These are phyloP conservation scores for Ceratopteris richardii DNA, from an alignment of 75 land plant genomes.

Conservation along the genomic window DNA sequence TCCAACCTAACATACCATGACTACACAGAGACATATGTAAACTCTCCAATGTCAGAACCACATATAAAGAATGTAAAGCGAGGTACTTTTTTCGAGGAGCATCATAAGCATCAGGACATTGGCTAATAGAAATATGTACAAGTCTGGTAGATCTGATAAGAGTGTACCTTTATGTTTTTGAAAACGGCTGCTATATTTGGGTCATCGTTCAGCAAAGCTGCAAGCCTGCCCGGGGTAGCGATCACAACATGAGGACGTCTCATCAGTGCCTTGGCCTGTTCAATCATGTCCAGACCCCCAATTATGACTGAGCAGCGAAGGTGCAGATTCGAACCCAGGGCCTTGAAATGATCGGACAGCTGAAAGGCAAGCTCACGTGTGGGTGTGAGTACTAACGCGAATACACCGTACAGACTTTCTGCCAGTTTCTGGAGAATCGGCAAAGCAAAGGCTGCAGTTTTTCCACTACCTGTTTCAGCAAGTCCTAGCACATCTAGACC, in stretches of 20 bases:
- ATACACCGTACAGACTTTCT: conserved; percentile 75
- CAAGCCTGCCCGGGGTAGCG: conserved; percentile 87
- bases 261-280: conserved; percentile 51
- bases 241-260: conserved; percentile 85
- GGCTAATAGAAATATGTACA: too few relatives aligned
- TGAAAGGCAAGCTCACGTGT: conserved; percentile 91
- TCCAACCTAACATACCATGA: too few relatives aligned
- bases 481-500: conserved; percentile 81
- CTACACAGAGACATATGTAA: too few relatives aligned
- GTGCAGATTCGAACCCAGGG: conserved; percentile 58
- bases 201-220: conserved; percentile 49
- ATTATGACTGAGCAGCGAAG: conserved; percentile 64
- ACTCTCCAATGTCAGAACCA: too few relatives aligned
- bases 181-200: conserved; percentile 59
- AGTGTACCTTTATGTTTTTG: conserved; percentile 60
- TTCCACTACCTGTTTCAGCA: conserved; percentile 93
- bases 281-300: conserved; percentile 76
- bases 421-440: conserved; percentile 76
- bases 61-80: too few relatives aligned
- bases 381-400: conserved; percentile 84
- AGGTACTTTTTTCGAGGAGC: too few relatives aligned
- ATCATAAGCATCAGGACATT: too few relatives aligned
- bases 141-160: too few relatives aligned
- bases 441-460: conserved; percentile 95
- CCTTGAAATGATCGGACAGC: conserved; percentile 87